phyloP scores from a whole-genome alignment of 2,329 filamentous ascomycete genomes.

The Penicillium rolfsii region DNA sequence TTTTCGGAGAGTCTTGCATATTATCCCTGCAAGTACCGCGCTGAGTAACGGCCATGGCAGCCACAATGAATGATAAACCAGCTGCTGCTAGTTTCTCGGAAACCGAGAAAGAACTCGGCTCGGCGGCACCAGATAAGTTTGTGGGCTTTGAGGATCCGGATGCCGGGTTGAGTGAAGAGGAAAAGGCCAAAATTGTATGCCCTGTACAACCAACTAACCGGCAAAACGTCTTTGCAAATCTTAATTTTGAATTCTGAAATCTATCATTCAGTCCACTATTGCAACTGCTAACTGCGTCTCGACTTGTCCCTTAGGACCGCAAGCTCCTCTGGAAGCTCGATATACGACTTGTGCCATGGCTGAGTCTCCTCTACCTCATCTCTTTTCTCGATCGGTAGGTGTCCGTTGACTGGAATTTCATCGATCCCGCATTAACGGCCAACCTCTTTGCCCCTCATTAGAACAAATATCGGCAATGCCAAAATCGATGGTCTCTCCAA shows the following conservation, averaged over 20 bases:
- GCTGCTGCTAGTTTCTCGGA: slow-evolving; percentile 23
- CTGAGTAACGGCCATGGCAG: not conserved
- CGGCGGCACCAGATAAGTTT: slow-evolving; percentile 17
- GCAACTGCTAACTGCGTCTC: not conserved
- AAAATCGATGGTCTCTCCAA: slow-evolving; percentile 60
- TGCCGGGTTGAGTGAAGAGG: slow-evolving; percentile 65
- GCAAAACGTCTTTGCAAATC: not conserved
- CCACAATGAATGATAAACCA: slow-evolving; percentile 16
- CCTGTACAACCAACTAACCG: not conserved
- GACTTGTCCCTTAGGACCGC: slow-evolving; percentile 42
- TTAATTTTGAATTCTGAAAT: not conserved
- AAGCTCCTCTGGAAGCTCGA: slow-evolving; percentile 51
- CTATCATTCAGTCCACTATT: not conserved
- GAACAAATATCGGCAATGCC: slow-evolving; percentile 77
- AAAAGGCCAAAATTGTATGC: slow-evolving; percentile 63
- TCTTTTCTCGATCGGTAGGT: slow-evolving; percentile 45
- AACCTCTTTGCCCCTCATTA: slow-evolving; percentile 2
- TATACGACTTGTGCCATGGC: slow-evolving; percentile 51
- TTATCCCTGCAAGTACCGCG: not conserved
- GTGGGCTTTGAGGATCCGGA: slow-evolving; percentile 58
- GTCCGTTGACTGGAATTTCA: not conserved
- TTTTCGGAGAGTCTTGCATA: not conserved
- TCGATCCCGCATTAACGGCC: not conserved
- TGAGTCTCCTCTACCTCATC: slow-evolving; percentile 51
- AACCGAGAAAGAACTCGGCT: slow-evolving; percentile 22